Evolutionary conservation across 352 stramenopile genomes (phyloP).

Genomic region (Pythium aphanidermatum): DNA sequence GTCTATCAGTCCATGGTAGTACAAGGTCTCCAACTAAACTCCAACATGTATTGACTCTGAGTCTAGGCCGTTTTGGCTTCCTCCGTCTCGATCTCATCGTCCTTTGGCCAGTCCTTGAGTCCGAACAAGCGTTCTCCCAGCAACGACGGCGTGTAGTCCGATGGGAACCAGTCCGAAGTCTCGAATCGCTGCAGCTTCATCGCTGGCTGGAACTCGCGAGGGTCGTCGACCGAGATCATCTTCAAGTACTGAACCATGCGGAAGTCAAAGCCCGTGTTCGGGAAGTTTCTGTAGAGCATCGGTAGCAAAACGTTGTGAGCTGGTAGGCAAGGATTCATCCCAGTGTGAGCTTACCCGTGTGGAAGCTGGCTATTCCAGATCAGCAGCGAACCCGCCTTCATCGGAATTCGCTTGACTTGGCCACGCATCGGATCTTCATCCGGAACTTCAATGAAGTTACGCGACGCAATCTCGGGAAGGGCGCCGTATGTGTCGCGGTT

Average conservation of each 20-base stretch:
- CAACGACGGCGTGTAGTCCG: conserved; percentile 24
- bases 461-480: conserved; percentile 22
- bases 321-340: background rate
- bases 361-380: conserved; percentile 46
- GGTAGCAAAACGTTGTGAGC: background rate
- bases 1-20: conserved; percentile 72
- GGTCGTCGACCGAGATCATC: conserved; percentile 36
- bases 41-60: background rate
- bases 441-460: conserved; percentile 44
- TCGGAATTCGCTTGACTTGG: conserved; percentile 30
- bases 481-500: conserved; percentile 29
- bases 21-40: too few species aligned
- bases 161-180: conserved; percentile 29
- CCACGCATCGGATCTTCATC: conserved; percentile 31
- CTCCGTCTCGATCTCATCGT: conserved; percentile 12
- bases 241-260: conserved; percentile 55
- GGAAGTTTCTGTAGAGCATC: conserved; percentile 28
- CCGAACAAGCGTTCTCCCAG: conserved; percentile 32
- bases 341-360: conserved; percentile 23
- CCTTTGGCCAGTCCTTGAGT: conserved; percentile 26
- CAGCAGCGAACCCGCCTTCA: conserved; percentile 37
- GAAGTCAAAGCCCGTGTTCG: conserved; percentile 37
- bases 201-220: conserved; percentile 29
- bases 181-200: conserved; percentile 34
- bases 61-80: background rate